These are phyloP conservation scores for Hypoxylon crocopeplum DNA, from an alignment of 495 filamentous ascomycete genomes.

Conservation along the genomic window DNA sequence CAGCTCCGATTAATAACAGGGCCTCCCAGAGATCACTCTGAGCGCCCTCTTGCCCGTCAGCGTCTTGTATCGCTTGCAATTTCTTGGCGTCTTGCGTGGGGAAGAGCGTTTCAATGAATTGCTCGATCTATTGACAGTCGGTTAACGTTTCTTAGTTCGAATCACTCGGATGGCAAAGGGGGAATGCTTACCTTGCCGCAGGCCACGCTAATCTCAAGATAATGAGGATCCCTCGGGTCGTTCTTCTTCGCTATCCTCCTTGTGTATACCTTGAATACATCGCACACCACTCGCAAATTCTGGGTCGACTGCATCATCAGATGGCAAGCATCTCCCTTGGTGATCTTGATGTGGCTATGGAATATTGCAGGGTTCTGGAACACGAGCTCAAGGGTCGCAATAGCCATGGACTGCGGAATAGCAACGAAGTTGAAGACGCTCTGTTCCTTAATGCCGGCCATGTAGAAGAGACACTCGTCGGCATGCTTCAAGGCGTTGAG, in stretches of 20 bases:
- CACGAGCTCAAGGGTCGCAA: slow-evolving; percentile 88
- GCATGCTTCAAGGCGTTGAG: slow-evolving; percentile 85
- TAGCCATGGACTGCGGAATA: slow-evolving; percentile 98
- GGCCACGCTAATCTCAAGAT: slow-evolving; percentile 86
- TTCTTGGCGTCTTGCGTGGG: slow-evolving; percentile 67
- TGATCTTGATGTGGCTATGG: slow-evolving; percentile 91
- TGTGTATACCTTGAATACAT: slow-evolving; percentile 76
- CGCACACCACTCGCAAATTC: slow-evolving; percentile 79
- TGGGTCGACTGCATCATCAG: slow-evolving; percentile 93
- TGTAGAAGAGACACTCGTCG: slow-evolving; percentile 95
- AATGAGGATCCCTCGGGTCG: slow-evolving; percentile 91
- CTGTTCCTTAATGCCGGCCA: slow-evolving; percentile 94
- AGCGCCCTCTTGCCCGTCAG: slow-evolving; percentile 31
- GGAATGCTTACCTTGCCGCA: slow-evolving; percentile 82
- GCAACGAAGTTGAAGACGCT: slow-evolving; percentile 99
- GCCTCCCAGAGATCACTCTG: slow-evolving; percentile 46
- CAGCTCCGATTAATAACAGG: slow-evolving; percentile 42
- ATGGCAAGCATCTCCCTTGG: slow-evolving; percentile 89
- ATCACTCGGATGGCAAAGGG: neutral
- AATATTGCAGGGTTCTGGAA: slow-evolving; percentile 93
- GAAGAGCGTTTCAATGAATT: slow-evolving; percentile 96
- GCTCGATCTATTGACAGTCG: slow-evolving; percentile 72
- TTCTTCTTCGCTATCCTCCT: slow-evolving; percentile 93
- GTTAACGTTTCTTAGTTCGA: slow-evolving; percentile 6
- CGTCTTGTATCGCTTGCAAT: slow-evolving; percentile 42